These are phyloP conservation scores for Triticum timopheevii DNA, from an alignment of 176 grass and related monocot genomes.

Conservation along the genomic window DNA sequence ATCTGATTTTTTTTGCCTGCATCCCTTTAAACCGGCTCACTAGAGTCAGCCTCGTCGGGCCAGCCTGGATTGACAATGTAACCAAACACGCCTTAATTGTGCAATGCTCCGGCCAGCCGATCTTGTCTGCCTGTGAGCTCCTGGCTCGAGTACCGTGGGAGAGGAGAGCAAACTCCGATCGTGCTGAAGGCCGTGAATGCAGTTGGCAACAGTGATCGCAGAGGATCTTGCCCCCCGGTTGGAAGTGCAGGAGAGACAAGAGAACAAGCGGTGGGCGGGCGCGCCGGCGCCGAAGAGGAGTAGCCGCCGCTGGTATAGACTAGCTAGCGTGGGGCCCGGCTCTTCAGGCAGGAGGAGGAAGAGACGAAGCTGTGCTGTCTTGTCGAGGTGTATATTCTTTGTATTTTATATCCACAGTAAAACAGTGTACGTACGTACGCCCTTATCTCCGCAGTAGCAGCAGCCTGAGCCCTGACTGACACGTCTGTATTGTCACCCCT, in stretches of 20 bases:
- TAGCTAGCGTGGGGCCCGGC: background rate
- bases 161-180: too few species aligned
- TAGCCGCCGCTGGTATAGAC: background rate
- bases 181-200: too few species aligned
- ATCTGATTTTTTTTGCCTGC: too few species aligned
- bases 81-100: too few species aligned
- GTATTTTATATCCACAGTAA: slow-evolving; percentile 37
- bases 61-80: too few species aligned
- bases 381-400: slow-evolving; percentile 27
- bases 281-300: background rate
- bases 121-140: too few species aligned
- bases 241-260: background rate
- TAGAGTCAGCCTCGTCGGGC: too few species aligned
- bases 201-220: background rate
- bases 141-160: too few species aligned
- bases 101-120: too few species aligned
- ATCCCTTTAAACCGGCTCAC: too few species aligned
- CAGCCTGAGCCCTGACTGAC: background rate
- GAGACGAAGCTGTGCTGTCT: slow-evolving; percentile 22
- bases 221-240: background rate
- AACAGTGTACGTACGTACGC: background rate
- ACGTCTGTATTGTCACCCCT: slow-evolving; percentile 37
- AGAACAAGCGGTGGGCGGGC: background rate
- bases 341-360: background rate
- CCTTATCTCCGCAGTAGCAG: slow-evolving; percentile 22